phyloP scores from a whole-genome alignment of 2,329 filamentous ascomycete genomes.

The Ascochyta koolunga region DNA sequence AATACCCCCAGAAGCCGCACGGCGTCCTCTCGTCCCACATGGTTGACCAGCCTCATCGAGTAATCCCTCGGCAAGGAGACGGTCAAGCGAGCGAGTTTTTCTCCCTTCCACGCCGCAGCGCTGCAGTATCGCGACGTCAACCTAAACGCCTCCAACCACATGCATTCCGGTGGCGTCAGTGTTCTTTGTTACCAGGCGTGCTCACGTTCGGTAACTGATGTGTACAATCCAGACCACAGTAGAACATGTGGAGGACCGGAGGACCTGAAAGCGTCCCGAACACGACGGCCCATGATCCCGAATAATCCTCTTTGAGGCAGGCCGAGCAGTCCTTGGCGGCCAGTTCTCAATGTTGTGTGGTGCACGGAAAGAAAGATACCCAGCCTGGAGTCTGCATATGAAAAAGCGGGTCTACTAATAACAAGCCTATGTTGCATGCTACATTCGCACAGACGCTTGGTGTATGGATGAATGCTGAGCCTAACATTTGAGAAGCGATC shows the following conservation, averaged over 20 bases:
- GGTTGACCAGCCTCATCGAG: not conserved
- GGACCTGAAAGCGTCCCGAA: not conserved
- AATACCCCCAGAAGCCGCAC: not conserved
- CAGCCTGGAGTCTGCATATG: not conserved
- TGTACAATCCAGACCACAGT: not conserved
- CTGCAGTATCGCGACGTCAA: not conserved
- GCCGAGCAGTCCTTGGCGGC: not conserved
- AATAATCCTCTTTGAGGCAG: not conserved
- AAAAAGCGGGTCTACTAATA: not conserved
- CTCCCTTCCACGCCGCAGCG: not conserved
- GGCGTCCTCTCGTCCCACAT: slow-evolving; percentile 8
- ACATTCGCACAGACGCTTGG: not conserved
- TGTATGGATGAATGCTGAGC: not conserved
- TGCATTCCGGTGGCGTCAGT: not conserved
- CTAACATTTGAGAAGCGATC: not conserved
- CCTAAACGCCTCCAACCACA: not conserved
- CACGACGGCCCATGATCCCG: not conserved
- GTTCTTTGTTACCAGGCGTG: not conserved
- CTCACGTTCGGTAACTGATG: not conserved
- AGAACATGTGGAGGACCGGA: not conserved
- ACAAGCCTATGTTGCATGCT: not conserved
- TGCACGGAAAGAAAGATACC: not conserved
- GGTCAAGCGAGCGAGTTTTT: not conserved
- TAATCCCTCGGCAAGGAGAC: not conserved
- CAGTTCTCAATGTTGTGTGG: not conserved